These are phyloP conservation scores for Elongisporangium senticosum DNA, from an alignment of 352 stramenopile species.

Conservation along the genomic window DNA sequence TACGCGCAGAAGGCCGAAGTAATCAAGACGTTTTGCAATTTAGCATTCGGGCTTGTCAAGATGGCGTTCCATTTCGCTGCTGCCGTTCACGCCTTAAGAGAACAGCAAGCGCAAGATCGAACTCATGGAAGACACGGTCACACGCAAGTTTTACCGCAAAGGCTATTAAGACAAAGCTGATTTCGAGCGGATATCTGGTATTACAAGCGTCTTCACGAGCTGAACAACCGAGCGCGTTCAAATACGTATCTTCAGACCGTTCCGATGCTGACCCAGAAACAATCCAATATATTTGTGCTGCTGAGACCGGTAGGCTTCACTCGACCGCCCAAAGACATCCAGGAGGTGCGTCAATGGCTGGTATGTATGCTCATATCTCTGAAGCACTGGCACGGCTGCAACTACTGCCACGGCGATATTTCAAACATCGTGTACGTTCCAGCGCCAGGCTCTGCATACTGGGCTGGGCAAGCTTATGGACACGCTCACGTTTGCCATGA, in stretches of 20 bases:
- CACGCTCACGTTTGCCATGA: no score
- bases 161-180: neutral
- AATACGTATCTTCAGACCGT: no score
- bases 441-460: constrained; percentile 3
- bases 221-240: no score
- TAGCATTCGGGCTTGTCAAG: constrained; percentile 4
- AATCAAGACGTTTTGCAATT: constrained; percentile 8
- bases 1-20: constrained; percentile 2
- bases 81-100: neutral
- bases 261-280: no score
- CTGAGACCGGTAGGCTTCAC: neutral
- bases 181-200: neutral
- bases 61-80: neutral
- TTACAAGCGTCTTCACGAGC: neutral
- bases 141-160: no score
- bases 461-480: neutral
- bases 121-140: no score
- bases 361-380: constrained; percentile 10
- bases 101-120: neutral
- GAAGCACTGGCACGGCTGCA: constrained; percentile 10
- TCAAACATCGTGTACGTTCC: constrained; percentile 16
- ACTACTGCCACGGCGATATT: constrained; percentile 17
- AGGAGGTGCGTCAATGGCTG: constrained; percentile 7
- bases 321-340: neutral
- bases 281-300: no score